Conservation (phyloP, 352 stramenopile genomes). For the Phytophthora fragariaefolia region DNA sequence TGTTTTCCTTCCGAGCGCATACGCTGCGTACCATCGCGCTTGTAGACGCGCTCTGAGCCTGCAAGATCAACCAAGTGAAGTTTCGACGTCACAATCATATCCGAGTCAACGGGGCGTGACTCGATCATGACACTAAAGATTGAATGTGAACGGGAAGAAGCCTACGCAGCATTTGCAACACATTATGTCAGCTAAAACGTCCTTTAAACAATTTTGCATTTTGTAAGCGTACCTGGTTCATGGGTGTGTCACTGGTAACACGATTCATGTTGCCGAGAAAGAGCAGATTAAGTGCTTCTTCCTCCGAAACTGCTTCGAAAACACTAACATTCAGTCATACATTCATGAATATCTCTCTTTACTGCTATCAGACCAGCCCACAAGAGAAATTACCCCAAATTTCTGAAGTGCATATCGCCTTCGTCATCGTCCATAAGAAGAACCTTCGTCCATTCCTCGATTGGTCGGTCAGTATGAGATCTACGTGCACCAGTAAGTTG, state of each 20-base stretch:
- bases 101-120: constrained; percentile 69
- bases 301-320: constrained; percentile 86
- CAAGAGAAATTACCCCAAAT: constrained; percentile 51
- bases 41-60: constrained; percentile 96
- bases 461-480: constrained; percentile 75
- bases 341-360: background rate
- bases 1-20: constrained; percentile 94
- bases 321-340: constrained; percentile 40
- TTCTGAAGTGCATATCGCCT: constrained; percentile 83
- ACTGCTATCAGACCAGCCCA: background rate
- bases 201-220: background rate
- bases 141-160: constrained; percentile 94
- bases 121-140: constrained; percentile 97
- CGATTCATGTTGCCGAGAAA: constrained; percentile 97
- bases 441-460: constrained; percentile 85
- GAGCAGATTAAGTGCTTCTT: constrained; percentile 95
- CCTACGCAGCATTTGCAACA: constrained; percentile 19
- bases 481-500: constrained; percentile 17
- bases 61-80: constrained; percentile 96
- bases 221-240: constrained; percentile 87
- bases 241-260: constrained; percentile 95
- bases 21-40: constrained; percentile 89
- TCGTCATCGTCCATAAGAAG: constrained; percentile 81
- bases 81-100: constrained; percentile 88
- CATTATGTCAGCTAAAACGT: background rate